phyloP scores from a whole-genome alignment of 441 rosid species.

The Biscutella auriculata region DNA sequence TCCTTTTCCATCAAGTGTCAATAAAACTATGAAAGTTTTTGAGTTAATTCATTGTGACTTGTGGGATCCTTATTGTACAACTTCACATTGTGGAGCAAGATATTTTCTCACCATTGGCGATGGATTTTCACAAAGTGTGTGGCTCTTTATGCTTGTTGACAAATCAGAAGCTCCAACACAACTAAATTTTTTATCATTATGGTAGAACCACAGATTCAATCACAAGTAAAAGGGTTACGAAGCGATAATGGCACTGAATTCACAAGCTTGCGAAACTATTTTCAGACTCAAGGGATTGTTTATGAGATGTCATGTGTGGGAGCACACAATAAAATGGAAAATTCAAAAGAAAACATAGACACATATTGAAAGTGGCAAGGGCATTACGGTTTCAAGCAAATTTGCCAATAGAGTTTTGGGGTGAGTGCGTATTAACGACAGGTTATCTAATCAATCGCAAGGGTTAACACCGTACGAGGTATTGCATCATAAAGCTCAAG shows the following conservation, averaged over 20 bases:
- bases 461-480: background rate
- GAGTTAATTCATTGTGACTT: conserved; percentile 5
- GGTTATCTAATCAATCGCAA: background rate
- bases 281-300: background rate
- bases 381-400: background rate
- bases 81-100: background rate
- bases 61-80: conserved; percentile 1
- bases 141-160: background rate
- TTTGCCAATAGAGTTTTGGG: background rate
- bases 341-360: background rate
- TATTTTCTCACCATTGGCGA: background rate
- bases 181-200: background rate
- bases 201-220: background rate
- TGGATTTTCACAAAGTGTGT: background rate
- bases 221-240: background rate
- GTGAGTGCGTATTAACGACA: background rate
- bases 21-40: background rate
- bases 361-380: background rate
- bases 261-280: background rate
- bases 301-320: background rate
- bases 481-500: background rate
- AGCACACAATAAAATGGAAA: background rate
- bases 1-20: background rate
- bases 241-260: conserved; percentile 10
- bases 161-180: background rate